Conservation (phyloP, 2,329 filamentous ascomycete genomes). For the Ascochyta lentis region DNA sequence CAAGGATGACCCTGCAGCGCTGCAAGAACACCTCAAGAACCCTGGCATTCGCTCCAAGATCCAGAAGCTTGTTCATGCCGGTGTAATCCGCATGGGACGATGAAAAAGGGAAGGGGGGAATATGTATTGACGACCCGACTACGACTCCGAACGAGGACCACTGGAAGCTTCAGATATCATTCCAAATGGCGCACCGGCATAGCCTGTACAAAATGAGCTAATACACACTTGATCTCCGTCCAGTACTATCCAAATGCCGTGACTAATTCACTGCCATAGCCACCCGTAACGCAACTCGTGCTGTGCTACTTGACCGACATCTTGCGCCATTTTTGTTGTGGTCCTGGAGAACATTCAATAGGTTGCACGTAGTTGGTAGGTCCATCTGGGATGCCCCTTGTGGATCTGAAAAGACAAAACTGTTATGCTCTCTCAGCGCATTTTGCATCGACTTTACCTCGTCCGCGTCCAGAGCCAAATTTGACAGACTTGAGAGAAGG, state of each 20-base stretch:
- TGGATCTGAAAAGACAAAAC: too few species aligned
- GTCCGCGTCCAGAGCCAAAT: too few species aligned
- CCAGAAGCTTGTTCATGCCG: conserved; percentile 91
- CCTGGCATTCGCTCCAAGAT: conserved; percentile 83
- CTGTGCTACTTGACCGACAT: too few species aligned
- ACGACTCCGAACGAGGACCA: conserved; percentile 14
- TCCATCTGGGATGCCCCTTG: too few species aligned
- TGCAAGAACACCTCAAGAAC: conserved; percentile 98
- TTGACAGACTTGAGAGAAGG: too few species aligned
- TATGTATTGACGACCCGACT: conserved; percentile 13
- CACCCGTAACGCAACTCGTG: too few species aligned
- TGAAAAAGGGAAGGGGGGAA: conserved; percentile 26
- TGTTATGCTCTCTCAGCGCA: too few species aligned
- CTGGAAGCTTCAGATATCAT: conserved; percentile 1
- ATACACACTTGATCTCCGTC: not conserved
- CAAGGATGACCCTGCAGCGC: conserved; percentile 87
- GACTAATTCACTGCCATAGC: too few species aligned
- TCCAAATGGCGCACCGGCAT: conserved; percentile 25
- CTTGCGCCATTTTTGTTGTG: too few species aligned
- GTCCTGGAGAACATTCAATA: too few species aligned
- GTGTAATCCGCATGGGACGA: conserved; percentile 81
- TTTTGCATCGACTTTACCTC: too few species aligned
- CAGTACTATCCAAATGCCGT: not conserved
- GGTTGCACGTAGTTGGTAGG: too few species aligned
- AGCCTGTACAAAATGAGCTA: conserved; percentile 23